Conservation (phyloP, 2,329 filamentous ascomycete species). For the Penicillium sp. region DNA sequence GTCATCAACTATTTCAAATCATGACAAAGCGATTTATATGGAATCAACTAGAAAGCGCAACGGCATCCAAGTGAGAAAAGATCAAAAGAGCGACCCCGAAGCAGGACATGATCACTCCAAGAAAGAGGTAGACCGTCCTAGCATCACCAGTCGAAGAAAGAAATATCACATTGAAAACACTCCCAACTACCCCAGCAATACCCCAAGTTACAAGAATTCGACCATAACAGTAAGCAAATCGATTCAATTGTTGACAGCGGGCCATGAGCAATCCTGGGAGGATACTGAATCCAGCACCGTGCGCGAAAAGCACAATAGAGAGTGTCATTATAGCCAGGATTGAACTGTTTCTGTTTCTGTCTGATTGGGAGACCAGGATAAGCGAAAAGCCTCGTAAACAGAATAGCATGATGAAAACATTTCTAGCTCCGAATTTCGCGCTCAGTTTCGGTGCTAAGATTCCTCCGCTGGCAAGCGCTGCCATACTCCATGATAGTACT, state of each 20-base stretch:
- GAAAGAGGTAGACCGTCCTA: background rate
- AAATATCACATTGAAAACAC: background rate
- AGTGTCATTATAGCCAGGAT: background rate
- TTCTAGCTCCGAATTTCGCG: background rate
- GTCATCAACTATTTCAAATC: too few relatives aligned
- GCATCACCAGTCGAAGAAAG: background rate
- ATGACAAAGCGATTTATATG: too few relatives aligned
- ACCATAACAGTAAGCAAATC: background rate
- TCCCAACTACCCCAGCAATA: background rate
- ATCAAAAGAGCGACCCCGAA: background rate
- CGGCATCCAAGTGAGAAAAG: background rate
- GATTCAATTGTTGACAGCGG: background rate
- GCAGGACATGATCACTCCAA: background rate
- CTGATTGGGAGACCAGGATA: background rate
- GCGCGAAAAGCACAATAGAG: background rate
- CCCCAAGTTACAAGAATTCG: background rate
- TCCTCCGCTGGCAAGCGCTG: background rate
- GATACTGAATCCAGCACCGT: conserved; percentile 5
- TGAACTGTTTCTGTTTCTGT: too few relatives aligned
- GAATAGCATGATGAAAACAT: background rate
- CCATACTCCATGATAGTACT: background rate
- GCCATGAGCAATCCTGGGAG: background rate
- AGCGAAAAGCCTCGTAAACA: background rate
- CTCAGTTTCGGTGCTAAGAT: background rate
- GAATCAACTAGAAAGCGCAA: background rate